phyloP scores from a whole-genome alignment of 1,284 basidiomycete genomes.

The Phylloboletellus chloephorus region DNA sequence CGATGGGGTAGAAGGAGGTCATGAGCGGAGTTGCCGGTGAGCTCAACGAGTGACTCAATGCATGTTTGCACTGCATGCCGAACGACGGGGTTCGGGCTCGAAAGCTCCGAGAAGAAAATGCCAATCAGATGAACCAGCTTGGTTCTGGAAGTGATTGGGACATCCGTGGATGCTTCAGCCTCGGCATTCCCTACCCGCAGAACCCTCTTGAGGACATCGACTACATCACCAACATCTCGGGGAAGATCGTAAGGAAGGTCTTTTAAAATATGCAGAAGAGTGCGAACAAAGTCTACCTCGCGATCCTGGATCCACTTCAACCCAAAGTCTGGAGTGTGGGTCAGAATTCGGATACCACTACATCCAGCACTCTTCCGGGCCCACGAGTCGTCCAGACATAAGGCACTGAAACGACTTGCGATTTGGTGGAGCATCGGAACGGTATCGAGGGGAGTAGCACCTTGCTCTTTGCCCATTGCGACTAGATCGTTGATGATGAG shows the following conservation, averaged over 20 bases:
- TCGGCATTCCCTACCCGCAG: conserved; percentile 67
- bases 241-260: conserved; percentile 93
- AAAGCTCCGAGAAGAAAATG: conserved; percentile 87
- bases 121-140: conserved; percentile 68
- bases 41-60: conserved; percentile 75
- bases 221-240: conserved; percentile 74
- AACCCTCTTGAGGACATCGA: conserved; percentile 74
- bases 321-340: conserved; percentile 65
- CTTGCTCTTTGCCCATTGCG: conserved; percentile 43
- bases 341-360: conserved; percentile 76
- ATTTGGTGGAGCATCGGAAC: conserved; percentile 71
- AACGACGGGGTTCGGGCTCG: conserved; percentile 83
- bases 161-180: conserved; percentile 40
- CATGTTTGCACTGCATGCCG: conserved; percentile 82
- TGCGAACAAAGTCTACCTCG: conserved; percentile 88
- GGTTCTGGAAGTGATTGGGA: conserved; percentile 40
- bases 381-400: conserved; percentile 90
- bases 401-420: conserved; percentile 71
- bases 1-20: conserved; percentile 84
- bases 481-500: conserved; percentile 68
- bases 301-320: conserved; percentile 83
- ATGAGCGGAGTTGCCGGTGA: conserved; percentile 67
- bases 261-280: conserved; percentile 90
- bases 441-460: conserved; percentile 49
- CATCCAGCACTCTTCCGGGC: conserved; percentile 83